Base-by-base conservation (phyloP, 768 basidiomycete species). In the Kwoniella bestiolae region DNA sequence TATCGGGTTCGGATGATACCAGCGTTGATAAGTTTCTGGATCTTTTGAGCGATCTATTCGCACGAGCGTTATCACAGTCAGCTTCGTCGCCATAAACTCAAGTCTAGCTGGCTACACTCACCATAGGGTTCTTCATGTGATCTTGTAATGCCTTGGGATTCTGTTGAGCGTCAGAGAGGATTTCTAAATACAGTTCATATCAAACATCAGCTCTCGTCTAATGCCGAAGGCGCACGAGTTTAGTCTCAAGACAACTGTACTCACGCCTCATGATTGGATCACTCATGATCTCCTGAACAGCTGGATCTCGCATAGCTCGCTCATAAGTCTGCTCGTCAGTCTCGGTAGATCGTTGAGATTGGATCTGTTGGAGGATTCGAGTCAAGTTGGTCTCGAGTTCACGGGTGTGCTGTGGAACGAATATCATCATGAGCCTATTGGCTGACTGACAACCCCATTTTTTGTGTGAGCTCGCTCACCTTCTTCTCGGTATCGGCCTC, bases 271-370 rank as follows among this genome's bases (percentile, higher is more conserved):
- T 60, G 41, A 65, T 45, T 9, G 68, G 63, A 34, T 69, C 67
- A 52, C 62, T 70, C 79, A 80, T 79, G 58, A 80, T 79, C 59
- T 73, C 63, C 50, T 74, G 91, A 58, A 97, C 86, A 82, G 96
- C 96, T 12, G 96, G 96, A 84, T 99, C 96, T 59, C 92, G 86
- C 94, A 97, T 96, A 7, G 95, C 96, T 56, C 95, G 86, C 73
- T 90, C 86, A 68, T 96, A 83, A 21, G 94, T 92, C 84, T 99
- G 87, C 79, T 98, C 94, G 77, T 97, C 93, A 7, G 88, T 87
- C 83, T 99, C 95, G 46, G 85, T 87, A 21, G 88, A 86, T 16
- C 93, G 87, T 79, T 96, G 88, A 53, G 84, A 84, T 79, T 87
- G 90, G 61, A 94, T 79, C 26, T 91, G 92, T 80, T 87, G 86